Evolutionary conservation across 1,139 yeast genomes (phyloP), one percentile per base, ranked within the genome.

Genomic region (Arxiozyma slooffiae): DNA sequence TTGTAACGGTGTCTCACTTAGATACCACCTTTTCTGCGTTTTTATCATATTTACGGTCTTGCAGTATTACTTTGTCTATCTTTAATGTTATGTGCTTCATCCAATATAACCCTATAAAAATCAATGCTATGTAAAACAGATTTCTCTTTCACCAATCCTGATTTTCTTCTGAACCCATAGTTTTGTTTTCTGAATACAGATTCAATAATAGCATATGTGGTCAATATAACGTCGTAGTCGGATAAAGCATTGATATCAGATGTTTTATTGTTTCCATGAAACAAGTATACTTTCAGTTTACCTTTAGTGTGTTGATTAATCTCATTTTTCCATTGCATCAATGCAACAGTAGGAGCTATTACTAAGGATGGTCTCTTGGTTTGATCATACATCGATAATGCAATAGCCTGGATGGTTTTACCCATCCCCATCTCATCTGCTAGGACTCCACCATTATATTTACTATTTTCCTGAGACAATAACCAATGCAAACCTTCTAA

Each of bases 401-500:
- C 92, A 54, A 92, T 90, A 26, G 96, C 88, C 68, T 92, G 98
- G 48, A 92, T 89, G 1, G 98, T 92, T 63, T 92, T 92, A 58
- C 98, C 98, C 97, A 92, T 90, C 47, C 98, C 98, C 98, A 92
- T 92, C 68, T 92, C 99, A 70, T 92, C 99, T 2, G 98, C 98
- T 47, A 92, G 71, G n/a, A 92, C 82, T 4, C 98, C 98, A 23
- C 98, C 97, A 18, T 77, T 74, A 65, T 85, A 92, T 18, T 54
- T 55, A 21, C 89, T 77, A 37, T 80, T 80, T 65, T 92, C 98
- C 68, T 92, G 97, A 49, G 79, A 75, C 20, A 79, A 60, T 52
- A 92, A 75, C 99, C 99, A 92, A 61, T 85, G 79, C 48, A 92
- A 73, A 24, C 98, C 98, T 70, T 92, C 99, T 17, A 80, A 73